These are phyloP conservation scores for Penicillium atrosanguineum DNA, from an alignment of 495 filamentous ascomycete species.

Conservation along the genomic window DNA sequence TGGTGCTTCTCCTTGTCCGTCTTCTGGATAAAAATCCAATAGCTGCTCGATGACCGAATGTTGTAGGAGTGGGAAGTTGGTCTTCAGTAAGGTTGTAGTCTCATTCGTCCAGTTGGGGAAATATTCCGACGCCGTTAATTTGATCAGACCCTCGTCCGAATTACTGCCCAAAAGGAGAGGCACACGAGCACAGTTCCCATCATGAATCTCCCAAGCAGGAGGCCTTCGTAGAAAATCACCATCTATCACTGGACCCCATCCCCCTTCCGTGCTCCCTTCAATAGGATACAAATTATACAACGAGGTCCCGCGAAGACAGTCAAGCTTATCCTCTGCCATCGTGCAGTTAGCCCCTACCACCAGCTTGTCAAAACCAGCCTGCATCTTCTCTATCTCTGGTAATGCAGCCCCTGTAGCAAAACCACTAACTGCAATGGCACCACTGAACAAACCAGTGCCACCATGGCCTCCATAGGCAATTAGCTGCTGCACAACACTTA, in stretches of 20 bases:
- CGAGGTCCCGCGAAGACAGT: neutral
- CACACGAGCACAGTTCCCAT: constrained; percentile 1
- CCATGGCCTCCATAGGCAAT: constrained; percentile 2
- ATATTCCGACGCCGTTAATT: neutral
- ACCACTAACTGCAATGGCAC: neutral
- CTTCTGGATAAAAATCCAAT: neutral
- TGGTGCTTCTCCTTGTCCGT: constrained; percentile 1
- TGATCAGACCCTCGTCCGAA: neutral
- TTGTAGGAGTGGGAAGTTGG: neutral
- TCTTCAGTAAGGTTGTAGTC: neutral
- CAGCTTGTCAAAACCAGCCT: neutral
- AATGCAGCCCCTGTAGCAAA: neutral
- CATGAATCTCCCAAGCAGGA: constrained; percentile 8
- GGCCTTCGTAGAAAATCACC: constrained; percentile 2
- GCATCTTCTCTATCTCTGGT: neutral
- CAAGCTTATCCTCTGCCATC: neutral
- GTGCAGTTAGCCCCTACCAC: neutral
- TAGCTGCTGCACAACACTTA: neutral
- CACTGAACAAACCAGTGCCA: constrained; percentile 1
- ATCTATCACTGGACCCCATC: neutral
- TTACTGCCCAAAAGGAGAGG: constrained; percentile 2
- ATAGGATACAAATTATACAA: neutral
- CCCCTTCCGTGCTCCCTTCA: neutral
- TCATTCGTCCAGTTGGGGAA: neutral
- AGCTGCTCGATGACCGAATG: constrained; percentile 1